These are phyloP conservation scores for Klebsormidium nitens DNA, from an alignment of 139 green algal genomes.

Conservation along the genomic window DNA sequence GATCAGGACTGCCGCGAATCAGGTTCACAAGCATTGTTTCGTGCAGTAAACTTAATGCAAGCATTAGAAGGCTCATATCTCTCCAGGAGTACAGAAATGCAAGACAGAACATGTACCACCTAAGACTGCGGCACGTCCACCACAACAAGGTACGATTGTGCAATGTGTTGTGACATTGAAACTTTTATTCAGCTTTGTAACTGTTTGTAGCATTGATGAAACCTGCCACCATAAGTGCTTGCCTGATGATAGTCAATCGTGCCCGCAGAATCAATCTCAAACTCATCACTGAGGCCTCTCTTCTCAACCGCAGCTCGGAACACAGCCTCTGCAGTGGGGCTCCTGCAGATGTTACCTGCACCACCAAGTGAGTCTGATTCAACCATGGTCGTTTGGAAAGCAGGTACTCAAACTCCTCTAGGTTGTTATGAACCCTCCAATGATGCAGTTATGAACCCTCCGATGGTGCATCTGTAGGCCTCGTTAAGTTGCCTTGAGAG, in stretches of 20 bases:
- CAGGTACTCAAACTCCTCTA: too few species aligned
- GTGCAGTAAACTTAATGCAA: too few species aligned
- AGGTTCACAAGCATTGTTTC: too few species aligned
- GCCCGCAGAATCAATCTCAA: constrained; percentile 88
- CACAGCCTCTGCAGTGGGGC: constrained; percentile 83
- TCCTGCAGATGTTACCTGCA: constrained; percentile 96
- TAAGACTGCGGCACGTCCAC: not conserved
- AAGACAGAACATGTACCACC: not conserved
- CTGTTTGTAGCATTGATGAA: constrained; percentile 41
- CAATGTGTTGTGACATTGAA: not conserved
- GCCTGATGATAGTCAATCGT: constrained; percentile 54
- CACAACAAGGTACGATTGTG: not conserved
- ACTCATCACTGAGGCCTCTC: constrained; percentile 55
- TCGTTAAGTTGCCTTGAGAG: too few species aligned
- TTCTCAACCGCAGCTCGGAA: constrained; percentile 75
- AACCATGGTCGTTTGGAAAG: too few species aligned
- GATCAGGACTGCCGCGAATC: too few species aligned
- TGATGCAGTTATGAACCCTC: too few species aligned
- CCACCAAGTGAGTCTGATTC: too few species aligned
- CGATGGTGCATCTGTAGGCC: too few species aligned
- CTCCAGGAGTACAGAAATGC: not conserved
- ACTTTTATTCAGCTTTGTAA: constrained; percentile 16
- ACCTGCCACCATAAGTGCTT: constrained; percentile 54
- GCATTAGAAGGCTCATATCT: too few species aligned
- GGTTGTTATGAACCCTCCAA: too few species aligned